Conservation (phyloP, 495 filamentous ascomycete genomes). For the Aspergillus panamensis region DNA sequence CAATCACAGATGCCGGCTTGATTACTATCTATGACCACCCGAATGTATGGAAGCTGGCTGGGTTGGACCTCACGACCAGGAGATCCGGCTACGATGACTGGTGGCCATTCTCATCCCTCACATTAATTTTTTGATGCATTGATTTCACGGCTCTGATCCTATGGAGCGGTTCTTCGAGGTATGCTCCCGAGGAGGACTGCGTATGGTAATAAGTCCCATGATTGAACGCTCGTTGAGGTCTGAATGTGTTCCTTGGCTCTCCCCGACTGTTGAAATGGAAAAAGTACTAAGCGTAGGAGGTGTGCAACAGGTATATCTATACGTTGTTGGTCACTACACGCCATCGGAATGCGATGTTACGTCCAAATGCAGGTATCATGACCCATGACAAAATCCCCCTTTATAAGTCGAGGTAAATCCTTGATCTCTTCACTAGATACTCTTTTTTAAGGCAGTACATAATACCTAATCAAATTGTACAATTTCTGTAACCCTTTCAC, state of each 20-base stretch:
- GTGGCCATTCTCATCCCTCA: background rate
- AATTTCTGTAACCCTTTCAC: too few relatives aligned
- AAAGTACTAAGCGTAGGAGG: background rate
- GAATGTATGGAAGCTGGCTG: background rate
- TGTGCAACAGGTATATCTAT: background rate
- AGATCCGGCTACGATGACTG: background rate
- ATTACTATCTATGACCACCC: background rate
- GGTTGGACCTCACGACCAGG: background rate
- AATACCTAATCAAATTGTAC: too few relatives aligned
- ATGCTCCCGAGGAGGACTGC: background rate
- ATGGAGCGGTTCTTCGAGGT: background rate
- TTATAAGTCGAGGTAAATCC: too few relatives aligned
- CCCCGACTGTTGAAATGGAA: background rate
- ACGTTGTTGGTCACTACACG: background rate
- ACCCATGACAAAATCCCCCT: background rate
- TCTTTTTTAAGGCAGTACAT: too few relatives aligned
- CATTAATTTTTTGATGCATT: background rate
- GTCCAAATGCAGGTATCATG: background rate
- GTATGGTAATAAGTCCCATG: background rate
- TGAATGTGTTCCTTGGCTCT: background rate
- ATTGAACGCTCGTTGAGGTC: background rate
- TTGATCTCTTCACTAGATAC: too few relatives aligned
- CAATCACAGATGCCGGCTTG: conserved; percentile 46
- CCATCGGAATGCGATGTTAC: background rate
- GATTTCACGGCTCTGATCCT: background rate